phyloP scores from a whole-genome alignment of 2,329 filamentous ascomycete genomes.

The Cryphonectria radicalis region DNA sequence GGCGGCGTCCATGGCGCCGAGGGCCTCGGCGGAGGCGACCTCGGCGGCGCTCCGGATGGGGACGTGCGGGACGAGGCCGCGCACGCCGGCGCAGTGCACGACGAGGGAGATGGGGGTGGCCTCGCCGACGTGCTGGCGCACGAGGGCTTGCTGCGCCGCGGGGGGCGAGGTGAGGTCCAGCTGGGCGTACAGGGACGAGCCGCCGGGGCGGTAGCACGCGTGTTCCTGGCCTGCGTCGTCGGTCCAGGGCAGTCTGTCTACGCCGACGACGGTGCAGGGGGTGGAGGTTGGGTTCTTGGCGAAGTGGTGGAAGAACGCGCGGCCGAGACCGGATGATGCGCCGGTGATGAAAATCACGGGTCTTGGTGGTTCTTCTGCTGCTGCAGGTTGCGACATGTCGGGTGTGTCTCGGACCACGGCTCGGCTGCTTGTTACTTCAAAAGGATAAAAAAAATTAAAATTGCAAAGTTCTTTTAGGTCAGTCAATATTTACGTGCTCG shows the following conservation, averaged over 20 bases:
- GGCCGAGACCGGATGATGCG: conserved; percentile 27
- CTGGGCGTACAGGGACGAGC: conserved; percentile 12
- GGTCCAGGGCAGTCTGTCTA: conserved; percentile 19
- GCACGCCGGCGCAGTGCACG: conserved; percentile 27
- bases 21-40: conserved; percentile 23
- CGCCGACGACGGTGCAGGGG: conserved; percentile 10
- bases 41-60: conserved; percentile 5
- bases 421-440: too few relatives aligned
- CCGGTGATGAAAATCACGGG: conserved; percentile 22
- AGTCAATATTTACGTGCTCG: not conserved
- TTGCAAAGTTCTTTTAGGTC: not conserved
- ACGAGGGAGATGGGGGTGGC: conserved; percentile 17
- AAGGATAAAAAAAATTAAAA: not conserved
- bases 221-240: not conserved
- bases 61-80: conserved; percentile 23
- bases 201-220: not conserved
- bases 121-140: conserved; percentile 8
- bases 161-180: conserved; percentile 19
- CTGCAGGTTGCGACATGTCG: not conserved
- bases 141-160: conserved; percentile 4
- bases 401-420: not conserved
- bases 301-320: conserved; percentile 27
- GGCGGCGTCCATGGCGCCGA: conserved; percentile 22
- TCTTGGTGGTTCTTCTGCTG: not conserved
- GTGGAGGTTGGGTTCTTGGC: not conserved